Percentiles rank a stretch among this genome's conserved stretches.
Conservation (phyloP, 305 asterid genomes). For the Fraxinus ornus region DNA sequence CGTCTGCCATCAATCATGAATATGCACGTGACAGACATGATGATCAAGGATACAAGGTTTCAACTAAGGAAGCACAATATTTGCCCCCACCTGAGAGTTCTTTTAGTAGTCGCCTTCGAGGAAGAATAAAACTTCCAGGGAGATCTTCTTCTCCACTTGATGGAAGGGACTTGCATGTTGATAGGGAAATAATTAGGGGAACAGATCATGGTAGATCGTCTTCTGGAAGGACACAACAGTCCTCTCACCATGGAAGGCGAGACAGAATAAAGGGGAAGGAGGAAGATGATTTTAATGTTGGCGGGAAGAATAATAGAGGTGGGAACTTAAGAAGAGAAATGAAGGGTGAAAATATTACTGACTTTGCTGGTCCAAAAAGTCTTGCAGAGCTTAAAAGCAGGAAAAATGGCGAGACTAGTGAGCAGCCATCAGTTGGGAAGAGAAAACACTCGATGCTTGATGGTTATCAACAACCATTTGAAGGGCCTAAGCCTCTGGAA, state of each 20-base stretch:
- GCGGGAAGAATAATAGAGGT: constrained; percentile 43
- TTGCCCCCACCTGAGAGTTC: constrained; percentile 45
- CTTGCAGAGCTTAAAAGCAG: constrained; percentile 66
- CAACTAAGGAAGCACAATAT: constrained; percentile 37
- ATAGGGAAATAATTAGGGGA: constrained; percentile 44
- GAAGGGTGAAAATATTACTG: constrained; percentile 25
- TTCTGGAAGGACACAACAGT: constrained; percentile 38
- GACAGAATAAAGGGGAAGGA: constrained; percentile 21
- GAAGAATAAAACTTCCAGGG: constrained; percentile 66
- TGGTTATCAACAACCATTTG: constrained; percentile 52
- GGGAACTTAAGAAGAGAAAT: constrained; percentile 44
- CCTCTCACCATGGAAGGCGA: constrained; percentile 29
- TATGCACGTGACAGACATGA: constrained; percentile 46
- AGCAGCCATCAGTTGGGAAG: constrained; percentile 60
- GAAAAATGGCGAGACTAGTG: constrained; percentile 42
- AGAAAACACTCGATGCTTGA: constrained; percentile 48
- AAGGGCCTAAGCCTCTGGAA: constrained; percentile 78
- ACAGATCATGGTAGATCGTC: constrained; percentile 44
- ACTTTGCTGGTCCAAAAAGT: constrained; percentile 70
- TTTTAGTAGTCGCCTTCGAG: constrained; percentile 64
- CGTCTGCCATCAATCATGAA: constrained; percentile 70
- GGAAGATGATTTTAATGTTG: constrained; percentile 45
- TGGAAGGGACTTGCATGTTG: constrained; percentile 22
- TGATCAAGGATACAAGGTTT: constrained; percentile 42
- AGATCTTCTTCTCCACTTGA: constrained; percentile 49